Evolutionary conservation across 139 green algal species (phyloP), one percentile per base, ranked within the genome.

Genomic region (Chlorella sp.): DNA sequence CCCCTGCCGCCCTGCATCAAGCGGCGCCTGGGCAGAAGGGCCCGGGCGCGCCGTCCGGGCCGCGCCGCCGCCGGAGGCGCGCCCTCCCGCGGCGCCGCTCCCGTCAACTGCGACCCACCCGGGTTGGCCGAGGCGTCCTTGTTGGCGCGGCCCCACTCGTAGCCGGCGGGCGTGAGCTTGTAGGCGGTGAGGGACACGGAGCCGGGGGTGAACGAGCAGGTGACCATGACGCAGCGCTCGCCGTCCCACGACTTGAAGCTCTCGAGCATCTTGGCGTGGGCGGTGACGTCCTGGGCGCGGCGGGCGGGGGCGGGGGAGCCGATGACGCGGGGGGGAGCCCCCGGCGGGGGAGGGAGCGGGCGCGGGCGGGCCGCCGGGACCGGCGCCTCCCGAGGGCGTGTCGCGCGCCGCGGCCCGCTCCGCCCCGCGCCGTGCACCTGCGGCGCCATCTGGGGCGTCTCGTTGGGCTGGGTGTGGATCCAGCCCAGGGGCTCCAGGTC

Each of bases 391-490:
- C n/a, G n/a, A n/a, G n/a, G n/a, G 2, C n/a, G 59, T 65, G 43
- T 66, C 14, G 17, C 11, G 29, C 43, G 6, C 36, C 15, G 21
- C 59, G 46, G 14, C 14, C 14, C 17, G 46, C 46, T 17, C 14
- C 17, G 46, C 46, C 46, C 14, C 17, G 46, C 46, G 14, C 5
- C 11, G 29, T 75, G 58, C 35, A 91, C 90, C 89, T 93, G 84
- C 33, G 96, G 91, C 63, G 90, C 80, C 86, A 98, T 94, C 82
- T 97, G 92, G 53, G 92, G 91, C 75, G 90, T 81, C 89, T 99
- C 96, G 82, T 97, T 96, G 60, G 96, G 96, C 89, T 98, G 94
- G 14, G 96, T 99, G 90, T 99, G 96, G 64, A 99, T 82, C 96
- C 96, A 99, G 35, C 96, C 96, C 35, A 99, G 92, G 21, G 96